Evolutionary conservation across 2,329 filamentous ascomycete species (phyloP), one percentile per base, ranked within the genome.

Genomic region (Cadophora sp.): DNA sequence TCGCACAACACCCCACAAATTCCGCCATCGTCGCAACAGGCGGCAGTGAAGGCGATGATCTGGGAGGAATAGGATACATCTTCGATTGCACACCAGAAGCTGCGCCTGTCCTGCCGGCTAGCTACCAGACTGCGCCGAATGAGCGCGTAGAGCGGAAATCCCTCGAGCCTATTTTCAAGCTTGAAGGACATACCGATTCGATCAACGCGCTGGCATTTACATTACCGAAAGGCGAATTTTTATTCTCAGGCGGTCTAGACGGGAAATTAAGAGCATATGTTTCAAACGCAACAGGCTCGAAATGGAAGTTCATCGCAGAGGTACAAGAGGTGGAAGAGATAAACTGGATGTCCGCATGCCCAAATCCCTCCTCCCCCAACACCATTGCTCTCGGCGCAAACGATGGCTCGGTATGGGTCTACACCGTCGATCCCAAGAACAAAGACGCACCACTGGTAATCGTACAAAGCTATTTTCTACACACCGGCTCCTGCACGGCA

Each of bases 381-480:
- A 89, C 93, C 9, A 78, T 99, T 70, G 96, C 96, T 0, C 83
- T 99, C 8, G 96, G 96, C 67, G 94, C 94, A 40, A 92, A 87
- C 43, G 94, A 99, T 78, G 96, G 96, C 65, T 94, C 91, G 62
- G 94, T 97, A 51, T 99, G 96, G 96, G 91, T 99, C 11, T 97
- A 97, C 82, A 90, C 89, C n/a, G 86, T 98, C 76, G 91, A 94
- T 79, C 82, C 87, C 34, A 83, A 84, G 64, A 89, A 92, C 71
- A 80, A 83, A 43, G 80, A 83, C 16, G 82, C 82, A 37, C 85
- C 92, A 8, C 84, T 98, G 64, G 89, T 91, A 75, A 96, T 98
- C 77, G 86, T 97, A 5, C 93, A 97, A 82, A 91, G 91, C 29
- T 97, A 96, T 83, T 97, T 97, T 84, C 85, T 97, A 29, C 96